These are phyloP conservation scores for Curvularia spicifera DNA, from an alignment of 2,329 filamentous ascomycete genomes.

Conservation along the genomic window DNA sequence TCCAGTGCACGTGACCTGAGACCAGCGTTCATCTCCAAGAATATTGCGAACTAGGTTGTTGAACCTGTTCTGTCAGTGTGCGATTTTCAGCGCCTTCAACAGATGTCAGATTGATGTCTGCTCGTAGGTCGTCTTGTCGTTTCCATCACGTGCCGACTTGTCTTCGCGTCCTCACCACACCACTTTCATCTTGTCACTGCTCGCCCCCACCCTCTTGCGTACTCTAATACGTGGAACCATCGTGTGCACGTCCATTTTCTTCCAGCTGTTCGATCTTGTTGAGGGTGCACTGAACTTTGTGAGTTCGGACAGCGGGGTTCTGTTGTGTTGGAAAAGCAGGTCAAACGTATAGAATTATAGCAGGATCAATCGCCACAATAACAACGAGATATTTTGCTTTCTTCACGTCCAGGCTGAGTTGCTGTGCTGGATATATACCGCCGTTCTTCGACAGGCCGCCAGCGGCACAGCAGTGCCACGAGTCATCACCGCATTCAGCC, in stretches of 20 bases:
- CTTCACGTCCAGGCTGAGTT: not conserved
- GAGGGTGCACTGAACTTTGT: not conserved
- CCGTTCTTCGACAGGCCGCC: conserved; percentile 11
- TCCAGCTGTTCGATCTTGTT: not conserved
- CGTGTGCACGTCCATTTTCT: not conserved
- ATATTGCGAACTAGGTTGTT: not conserved
- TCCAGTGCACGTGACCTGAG: conserved; percentile 18
- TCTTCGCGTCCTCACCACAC: not conserved
- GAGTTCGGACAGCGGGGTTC: not conserved
- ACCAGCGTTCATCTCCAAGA: too few species aligned
- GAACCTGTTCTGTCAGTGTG: not conserved
- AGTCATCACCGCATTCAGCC: conserved; percentile 27
- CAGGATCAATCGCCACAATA: not conserved
- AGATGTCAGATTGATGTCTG: not conserved
- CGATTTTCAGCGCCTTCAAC: not conserved
- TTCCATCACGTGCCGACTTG: conserved; percentile 1
- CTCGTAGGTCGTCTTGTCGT: not conserved
- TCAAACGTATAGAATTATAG: not conserved
- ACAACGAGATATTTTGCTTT: too few species aligned
- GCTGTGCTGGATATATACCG: conserved; percentile 18
- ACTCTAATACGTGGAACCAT: not conserved
- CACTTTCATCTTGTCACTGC: not conserved
- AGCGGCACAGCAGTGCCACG: conserved; percentile 10
- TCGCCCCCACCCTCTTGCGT: not conserved
- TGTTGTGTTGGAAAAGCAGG: not conserved